Evolutionary conservation across 345 rosid species (phyloP).

Genomic region (Gossypium thurberi): DNA sequence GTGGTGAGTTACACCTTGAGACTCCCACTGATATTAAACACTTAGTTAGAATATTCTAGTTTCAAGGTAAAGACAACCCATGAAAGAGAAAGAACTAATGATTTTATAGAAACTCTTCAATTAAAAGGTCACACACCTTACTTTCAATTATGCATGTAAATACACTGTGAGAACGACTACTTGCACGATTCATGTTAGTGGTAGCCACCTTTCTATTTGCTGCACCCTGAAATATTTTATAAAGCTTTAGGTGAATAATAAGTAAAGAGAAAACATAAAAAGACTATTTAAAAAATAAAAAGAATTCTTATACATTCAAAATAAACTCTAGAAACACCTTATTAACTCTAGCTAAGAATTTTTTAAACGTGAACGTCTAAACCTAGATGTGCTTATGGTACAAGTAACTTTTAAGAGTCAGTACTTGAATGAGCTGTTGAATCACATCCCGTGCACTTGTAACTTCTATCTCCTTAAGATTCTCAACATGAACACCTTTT

Average conservation of each 20-base stretch:
- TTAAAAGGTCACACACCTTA: conserved; percentile 38
- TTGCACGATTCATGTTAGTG: conserved; percentile 93
- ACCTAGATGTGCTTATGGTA: background rate
- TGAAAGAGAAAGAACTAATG: background rate
- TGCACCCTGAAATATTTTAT: conserved; percentile 59
- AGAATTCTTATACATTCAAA: background rate
- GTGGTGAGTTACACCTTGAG: conserved; percentile 92
- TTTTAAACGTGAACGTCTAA: background rate
- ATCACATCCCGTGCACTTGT: conserved; percentile 81
- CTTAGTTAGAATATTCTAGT: conserved; percentile 11
- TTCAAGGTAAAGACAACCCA: background rate
- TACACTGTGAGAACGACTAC: conserved; percentile 99
- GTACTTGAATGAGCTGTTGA: conserved; percentile 83
- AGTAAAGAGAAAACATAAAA: background rate
- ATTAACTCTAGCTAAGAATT: background rate
- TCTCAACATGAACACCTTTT: conserved; percentile 93
- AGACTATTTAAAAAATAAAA: background rate
- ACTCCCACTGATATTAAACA: conserved; percentile 66
- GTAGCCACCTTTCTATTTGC: conserved; percentile 97
- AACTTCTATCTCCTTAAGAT: conserved; percentile 88
- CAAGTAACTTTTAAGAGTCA: background rate
- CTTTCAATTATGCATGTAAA: conserved; percentile 94
- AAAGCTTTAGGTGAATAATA: background rate
- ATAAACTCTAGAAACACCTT: background rate
- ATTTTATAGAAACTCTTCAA: background rate